phyloP scores from a whole-genome alignment of 192 early-diverging fungal species.

The Jimgerdemannia lactiflua region DNA sequence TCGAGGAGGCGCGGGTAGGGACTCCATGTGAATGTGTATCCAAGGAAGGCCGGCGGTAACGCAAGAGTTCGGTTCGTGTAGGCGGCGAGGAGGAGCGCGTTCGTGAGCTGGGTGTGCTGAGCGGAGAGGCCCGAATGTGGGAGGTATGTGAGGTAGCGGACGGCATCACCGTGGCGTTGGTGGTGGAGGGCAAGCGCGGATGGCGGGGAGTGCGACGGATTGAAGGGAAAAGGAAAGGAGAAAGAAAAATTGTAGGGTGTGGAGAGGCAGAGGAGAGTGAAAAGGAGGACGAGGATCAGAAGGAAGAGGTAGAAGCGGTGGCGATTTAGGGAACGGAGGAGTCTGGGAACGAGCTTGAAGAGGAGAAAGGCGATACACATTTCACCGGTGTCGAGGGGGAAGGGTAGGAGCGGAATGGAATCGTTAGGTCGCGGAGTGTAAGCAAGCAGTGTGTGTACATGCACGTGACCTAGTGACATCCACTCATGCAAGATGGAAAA shows the following conservation, averaged over 20 bases:
- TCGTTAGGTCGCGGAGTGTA: slow-evolving; percentile 15
- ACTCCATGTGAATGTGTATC: not conserved
- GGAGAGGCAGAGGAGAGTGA: not conserved
- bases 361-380: slow-evolving; percentile 4
- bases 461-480: not conserved
- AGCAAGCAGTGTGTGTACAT: not conserved
- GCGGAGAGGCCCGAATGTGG: slow-evolving; percentile 36
- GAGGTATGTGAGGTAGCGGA: slow-evolving; percentile 27
- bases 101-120: slow-evolving; percentile 32
- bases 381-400: not conserved
- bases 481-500: no score
- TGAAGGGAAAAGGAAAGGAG: slow-evolving; percentile 1
- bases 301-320: not conserved
- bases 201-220: not conserved
- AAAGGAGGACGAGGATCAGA: slow-evolving; percentile 3
- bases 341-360: slow-evolving; percentile 1
- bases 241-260: not conserved
- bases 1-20: not conserved
- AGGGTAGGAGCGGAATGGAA: not conserved
- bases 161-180: not conserved
- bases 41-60: slow-evolving; percentile 29
- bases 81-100: slow-evolving; percentile 29
- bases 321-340: not conserved
- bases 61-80: slow-evolving; percentile 32
- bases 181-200: no score